A percentile compares a stretch with the other conserved stretches of the same genome.
phyloP scores from a whole-genome alignment of 139 green algal species.

The Ettlia oleoabundans region DNA sequence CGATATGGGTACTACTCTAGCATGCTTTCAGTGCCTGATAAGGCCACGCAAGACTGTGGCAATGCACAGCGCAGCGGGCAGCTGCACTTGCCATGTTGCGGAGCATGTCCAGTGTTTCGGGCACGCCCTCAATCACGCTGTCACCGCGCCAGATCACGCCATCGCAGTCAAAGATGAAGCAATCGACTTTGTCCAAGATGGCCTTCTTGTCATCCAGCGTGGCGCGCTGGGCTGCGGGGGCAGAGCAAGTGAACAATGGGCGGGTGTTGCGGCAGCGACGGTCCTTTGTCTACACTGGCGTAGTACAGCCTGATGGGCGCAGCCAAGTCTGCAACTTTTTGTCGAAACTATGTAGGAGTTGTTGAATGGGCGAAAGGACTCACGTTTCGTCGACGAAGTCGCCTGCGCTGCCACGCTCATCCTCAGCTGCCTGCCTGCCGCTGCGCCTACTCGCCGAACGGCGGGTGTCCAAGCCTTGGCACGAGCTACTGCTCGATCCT shows the following conservation, averaged over 20 bases:
- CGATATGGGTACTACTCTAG: too few relatives aligned
- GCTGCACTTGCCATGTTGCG: conserved; percentile 67
- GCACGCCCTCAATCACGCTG: conserved; percentile 95
- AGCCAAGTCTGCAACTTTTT: conserved; percentile 10
- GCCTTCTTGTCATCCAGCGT: conserved; percentile 71
- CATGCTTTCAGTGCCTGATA: too few relatives aligned
- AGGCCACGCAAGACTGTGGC: too few relatives aligned
- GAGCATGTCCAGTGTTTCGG: conserved; percentile 95
- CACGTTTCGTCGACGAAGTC: too few relatives aligned
- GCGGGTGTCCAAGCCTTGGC: not conserved
- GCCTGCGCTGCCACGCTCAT: conserved; percentile 5
- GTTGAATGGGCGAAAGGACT: too few relatives aligned
- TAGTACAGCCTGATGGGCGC: not conserved
- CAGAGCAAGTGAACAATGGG: not conserved
- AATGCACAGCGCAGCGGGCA: not conserved
- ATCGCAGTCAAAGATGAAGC: conserved; percentile 99
- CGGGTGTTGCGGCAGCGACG: not conserved
- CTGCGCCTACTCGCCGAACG: not conserved
- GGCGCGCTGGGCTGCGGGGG: conserved; percentile 54
- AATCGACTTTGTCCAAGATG: conserved; percentile 90
- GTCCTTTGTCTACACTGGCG: too few relatives aligned
- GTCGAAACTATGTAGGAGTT: too few relatives aligned
- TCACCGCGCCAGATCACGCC: conserved; percentile 99
- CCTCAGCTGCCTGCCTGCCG: not conserved
- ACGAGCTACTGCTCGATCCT: not conserved